phyloP scores from a whole-genome alignment of 345 rosid species.

The Fremontodendron californicum region DNA sequence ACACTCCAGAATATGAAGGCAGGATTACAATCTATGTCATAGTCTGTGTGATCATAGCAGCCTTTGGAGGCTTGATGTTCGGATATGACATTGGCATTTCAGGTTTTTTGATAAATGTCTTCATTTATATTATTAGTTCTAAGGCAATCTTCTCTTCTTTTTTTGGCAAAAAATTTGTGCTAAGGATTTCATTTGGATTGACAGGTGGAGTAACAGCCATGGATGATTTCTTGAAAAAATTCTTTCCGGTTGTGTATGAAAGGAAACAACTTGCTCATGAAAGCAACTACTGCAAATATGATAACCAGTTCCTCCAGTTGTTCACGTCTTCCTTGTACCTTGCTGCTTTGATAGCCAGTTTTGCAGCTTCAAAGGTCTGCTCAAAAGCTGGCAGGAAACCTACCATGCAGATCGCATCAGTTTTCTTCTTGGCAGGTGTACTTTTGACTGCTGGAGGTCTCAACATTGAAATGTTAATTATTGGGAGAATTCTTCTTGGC shows the following conservation, averaged over 20 bases:
- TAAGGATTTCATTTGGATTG: not conserved
- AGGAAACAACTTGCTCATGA: conserved; percentile 51
- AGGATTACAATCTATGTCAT: conserved; percentile 31
- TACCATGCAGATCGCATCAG: conserved; percentile 67
- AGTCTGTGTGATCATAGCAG: conserved; percentile 20
- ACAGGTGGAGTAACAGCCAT: conserved; percentile 80
- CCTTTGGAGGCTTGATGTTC: conserved; percentile 35
- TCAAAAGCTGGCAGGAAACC: conserved; percentile 58
- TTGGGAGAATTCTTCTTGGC: conserved; percentile 65
- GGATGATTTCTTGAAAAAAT: conserved; percentile 67
- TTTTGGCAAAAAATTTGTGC: not conserved
- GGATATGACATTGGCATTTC: conserved; percentile 46
- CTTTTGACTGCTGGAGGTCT: conserved; percentile 39
- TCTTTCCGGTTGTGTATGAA: conserved; percentile 56
- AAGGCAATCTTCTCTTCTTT: too few species aligned
- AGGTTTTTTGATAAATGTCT: not conserved
- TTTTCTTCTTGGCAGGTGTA: conserved; percentile 61
- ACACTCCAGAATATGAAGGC: conserved; percentile 42
- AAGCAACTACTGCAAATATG: conserved; percentile 76
- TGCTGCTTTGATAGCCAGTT: conserved; percentile 65
- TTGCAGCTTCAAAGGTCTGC: conserved; percentile 45
- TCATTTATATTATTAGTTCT: not conserved
- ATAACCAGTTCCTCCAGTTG: conserved; percentile 53
- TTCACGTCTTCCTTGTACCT: conserved; percentile 72
- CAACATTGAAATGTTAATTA: conserved; percentile 44